Conservation (phyloP, 2,329 filamentous ascomycete genomes). For the Stagonosporopsis tanaceti region DNA sequence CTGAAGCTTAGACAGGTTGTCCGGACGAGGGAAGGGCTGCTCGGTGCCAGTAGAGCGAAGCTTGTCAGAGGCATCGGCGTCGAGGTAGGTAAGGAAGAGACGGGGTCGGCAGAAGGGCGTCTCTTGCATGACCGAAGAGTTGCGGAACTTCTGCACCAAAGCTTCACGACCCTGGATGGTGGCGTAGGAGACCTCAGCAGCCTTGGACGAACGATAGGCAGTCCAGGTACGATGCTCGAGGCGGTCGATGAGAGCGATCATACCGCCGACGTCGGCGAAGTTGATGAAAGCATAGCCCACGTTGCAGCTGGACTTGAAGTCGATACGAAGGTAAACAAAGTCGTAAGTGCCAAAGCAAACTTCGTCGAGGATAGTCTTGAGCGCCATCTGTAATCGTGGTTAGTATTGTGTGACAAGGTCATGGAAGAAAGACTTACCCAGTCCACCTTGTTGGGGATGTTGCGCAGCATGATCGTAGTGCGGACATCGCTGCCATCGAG, state of each 20-base stretch:
- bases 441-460: constrained; percentile 92
- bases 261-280: constrained; percentile 72
- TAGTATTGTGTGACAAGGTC: constrained; percentile 15
- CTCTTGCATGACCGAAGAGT: constrained; percentile 95
- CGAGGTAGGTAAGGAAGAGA: constrained; percentile 59
- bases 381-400: constrained; percentile 37
- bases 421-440: constrained; percentile 46
- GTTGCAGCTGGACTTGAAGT: constrained; percentile 62
- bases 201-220: constrained; percentile 82
- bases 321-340: constrained; percentile 92
- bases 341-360: constrained; percentile 85
- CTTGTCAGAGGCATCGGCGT: constrained; percentile 52
- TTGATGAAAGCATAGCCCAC: constrained; percentile 99
- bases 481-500: constrained; percentile 57
- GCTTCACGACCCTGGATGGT: constrained; percentile 94
- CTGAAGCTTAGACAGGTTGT: constrained; percentile 88
- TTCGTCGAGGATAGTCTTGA: constrained; percentile 82
- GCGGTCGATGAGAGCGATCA: constrained; percentile 41
- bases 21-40: constrained; percentile 77
- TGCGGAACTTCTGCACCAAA: constrained; percentile 92
- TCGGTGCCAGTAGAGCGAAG: constrained; percentile 69
- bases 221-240: constrained; percentile 64
- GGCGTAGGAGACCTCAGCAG: constrained; percentile 93
- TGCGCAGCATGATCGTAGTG: constrained; percentile 83
- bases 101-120: constrained; percentile 82